Evolutionary conservation across 2,329 filamentous ascomycete genomes (phyloP), one percentile per base, ranked within the genome.

Genomic region (Fonsecaea monophora): DNA sequence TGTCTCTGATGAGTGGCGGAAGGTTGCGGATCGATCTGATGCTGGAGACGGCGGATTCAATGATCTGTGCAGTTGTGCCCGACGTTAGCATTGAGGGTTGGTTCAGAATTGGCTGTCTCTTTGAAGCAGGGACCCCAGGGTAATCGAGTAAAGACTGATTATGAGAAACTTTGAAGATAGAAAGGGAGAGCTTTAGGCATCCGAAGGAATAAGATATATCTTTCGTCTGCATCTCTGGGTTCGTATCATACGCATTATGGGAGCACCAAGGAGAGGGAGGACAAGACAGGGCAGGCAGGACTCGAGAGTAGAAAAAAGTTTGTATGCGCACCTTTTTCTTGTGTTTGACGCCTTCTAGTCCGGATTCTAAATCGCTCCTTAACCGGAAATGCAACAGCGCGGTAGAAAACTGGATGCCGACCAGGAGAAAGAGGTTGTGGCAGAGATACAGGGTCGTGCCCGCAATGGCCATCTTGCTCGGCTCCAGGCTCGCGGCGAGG

Each of bases 391-490:
- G 63, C 30, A 69, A 12, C 3, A 66, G 18, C 12, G 67, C 65
- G 10, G 53, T 65, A 18, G 67, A 56, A 13, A 42, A 12, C 15
- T 66, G 66, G 10, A 69, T 60, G 10, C 68, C 68, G 6, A 67
- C 37, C 4, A 69, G 56, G 9, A 67, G 40, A 37, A 66, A 68
- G 13, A 69, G 21, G 30, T 61, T 67, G 37, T 56, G 30, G 30
- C 58, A 30, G 8, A 86, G 71, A 64, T 83, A 84, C 38, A 84
- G 76, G 0, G 82, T 83, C 0, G 82, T 80, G 0, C 80, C 81
- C 0, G 83, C 83, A 65, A 86, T 80, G 0, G 83, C 84, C 18
- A 84, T 79, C 40, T 85, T 80, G 4, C 75, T 71, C 5, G 78
- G 77, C 1, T 80, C 75, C 0, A 86, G 76, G 13, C 80, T 78